Evolutionary conservation across 352 stramenopile species (phyloP).

Genomic region (Pythium diclinum): DNA sequence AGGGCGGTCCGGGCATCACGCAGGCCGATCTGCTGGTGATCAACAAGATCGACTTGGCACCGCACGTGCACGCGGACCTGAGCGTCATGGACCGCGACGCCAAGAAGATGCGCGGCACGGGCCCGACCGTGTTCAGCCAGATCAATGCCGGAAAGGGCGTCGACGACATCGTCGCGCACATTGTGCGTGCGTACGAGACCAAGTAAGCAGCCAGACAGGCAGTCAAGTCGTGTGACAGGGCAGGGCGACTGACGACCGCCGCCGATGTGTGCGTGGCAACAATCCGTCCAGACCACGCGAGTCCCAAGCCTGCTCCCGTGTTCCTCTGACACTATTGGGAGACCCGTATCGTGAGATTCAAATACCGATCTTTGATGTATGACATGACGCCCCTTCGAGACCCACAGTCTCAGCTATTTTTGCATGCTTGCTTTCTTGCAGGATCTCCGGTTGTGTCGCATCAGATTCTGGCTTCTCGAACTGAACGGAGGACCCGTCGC

Average conservation of each 20-base stretch:
- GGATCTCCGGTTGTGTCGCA: not conserved
- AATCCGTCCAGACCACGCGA: not conserved
- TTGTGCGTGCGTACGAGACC: slow-evolving; percentile 43
- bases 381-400: not conserved
- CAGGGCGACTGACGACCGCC: not conserved
- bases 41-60: slow-evolving; percentile 98
- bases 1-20: slow-evolving; percentile 97
- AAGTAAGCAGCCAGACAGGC: slow-evolving; percentile 19
- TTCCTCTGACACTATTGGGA: too few relatives aligned
- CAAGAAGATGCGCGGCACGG: slow-evolving; percentile 92
- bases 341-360: not conserved
- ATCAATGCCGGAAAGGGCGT: slow-evolving; percentile 92
- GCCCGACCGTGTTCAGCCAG: slow-evolving; percentile 95
- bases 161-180: slow-evolving; percentile 86
- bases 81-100: slow-evolving; percentile 95
- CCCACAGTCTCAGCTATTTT: not conserved
- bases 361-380: not conserved
- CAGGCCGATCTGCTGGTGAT: slow-evolving; percentile 97
- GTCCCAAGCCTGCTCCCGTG: too few relatives aligned
- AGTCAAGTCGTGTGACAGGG: not conserved
- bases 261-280: not conserved
- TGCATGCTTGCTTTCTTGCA: not conserved
- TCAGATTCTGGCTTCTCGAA: not conserved
- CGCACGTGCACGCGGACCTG: slow-evolving; percentile 93
- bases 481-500: not conserved